A percentile compares a stretch with the other conserved stretches of the same genome.
Evolutionary conservation across 2,329 filamentous ascomycete species (phyloP).

Genomic region (Seiridium cupressi): DNA sequence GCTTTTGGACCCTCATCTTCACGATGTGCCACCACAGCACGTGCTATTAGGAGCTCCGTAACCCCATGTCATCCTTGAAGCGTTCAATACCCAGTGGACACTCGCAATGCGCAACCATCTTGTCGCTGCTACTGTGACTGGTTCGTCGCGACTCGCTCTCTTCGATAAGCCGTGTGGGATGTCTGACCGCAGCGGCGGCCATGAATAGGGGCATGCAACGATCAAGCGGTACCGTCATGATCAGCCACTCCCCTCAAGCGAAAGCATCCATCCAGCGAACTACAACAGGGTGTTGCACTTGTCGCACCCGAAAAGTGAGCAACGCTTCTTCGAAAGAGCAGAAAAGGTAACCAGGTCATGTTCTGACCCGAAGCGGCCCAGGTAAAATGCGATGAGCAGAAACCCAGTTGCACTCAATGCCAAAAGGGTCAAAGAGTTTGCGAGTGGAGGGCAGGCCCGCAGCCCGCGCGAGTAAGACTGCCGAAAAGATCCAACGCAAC

Average conservation of each 20-base stretch:
- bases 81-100: neutral
- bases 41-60: too few relatives aligned
- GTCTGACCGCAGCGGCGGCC: neutral
- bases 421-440: neutral
- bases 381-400: neutral
- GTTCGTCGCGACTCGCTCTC: neutral
- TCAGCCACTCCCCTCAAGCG: neutral
- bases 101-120: neutral
- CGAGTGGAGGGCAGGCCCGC: neutral
- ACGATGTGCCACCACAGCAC: too few relatives aligned
- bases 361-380: neutral
- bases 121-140: neutral
- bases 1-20: neutral
- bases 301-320: neutral
- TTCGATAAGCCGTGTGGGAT: neutral
- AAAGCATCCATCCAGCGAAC: neutral
- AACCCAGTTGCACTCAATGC: neutral
- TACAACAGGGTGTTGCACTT: neutral
- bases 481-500: neutral
- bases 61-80: neutral
- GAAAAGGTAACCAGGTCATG: neutral
- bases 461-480: neutral
- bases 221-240: neutral
- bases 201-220: neutral
- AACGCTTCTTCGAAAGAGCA: neutral